Evolutionary conservation across 345 rosid species (phyloP).

Genomic region (Rhodamnia argentea): DNA sequence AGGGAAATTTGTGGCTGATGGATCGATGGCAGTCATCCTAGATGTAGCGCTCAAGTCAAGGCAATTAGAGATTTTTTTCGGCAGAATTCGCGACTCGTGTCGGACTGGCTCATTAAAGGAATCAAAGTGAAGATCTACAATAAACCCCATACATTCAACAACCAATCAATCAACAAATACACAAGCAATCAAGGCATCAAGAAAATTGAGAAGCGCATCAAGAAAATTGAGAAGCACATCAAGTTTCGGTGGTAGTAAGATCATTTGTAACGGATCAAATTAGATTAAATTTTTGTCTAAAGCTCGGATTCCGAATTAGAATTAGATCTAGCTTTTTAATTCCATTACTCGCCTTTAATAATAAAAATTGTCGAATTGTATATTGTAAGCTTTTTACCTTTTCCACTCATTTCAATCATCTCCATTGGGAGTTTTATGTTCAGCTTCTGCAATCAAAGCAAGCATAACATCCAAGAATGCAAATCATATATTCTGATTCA

Average conservation of each 20-base stretch:
- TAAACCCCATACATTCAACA: not conserved
- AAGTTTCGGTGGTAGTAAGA: not conserved
- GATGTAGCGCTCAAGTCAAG: not conserved
- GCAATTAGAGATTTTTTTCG: not conserved
- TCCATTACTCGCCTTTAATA: not conserved
- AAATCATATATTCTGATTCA: not conserved
- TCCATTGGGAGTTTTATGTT: not conserved
- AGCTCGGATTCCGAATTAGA: not conserved
- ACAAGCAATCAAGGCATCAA: not conserved
- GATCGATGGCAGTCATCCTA: too few relatives aligned
- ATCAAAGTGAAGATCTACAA: not conserved
- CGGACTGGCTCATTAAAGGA: not conserved
- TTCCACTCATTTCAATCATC: not conserved
- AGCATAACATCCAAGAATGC: not conserved
- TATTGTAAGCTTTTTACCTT: not conserved
- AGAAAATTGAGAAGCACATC: not conserved
- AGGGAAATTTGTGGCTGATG: not conserved
- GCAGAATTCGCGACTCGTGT: fast-evolving
- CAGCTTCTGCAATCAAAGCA: not conserved
- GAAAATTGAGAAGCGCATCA: not conserved
- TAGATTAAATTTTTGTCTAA: not conserved
- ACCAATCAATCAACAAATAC: not conserved
- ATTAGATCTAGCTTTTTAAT: not conserved
- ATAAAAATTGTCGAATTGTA: not conserved
- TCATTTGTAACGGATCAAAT: not conserved